Evolutionary conservation across 441 rosid genomes (phyloP), one percentile per base, ranked within the genome.

Genomic region (Aleurites moluccanus): DNA sequence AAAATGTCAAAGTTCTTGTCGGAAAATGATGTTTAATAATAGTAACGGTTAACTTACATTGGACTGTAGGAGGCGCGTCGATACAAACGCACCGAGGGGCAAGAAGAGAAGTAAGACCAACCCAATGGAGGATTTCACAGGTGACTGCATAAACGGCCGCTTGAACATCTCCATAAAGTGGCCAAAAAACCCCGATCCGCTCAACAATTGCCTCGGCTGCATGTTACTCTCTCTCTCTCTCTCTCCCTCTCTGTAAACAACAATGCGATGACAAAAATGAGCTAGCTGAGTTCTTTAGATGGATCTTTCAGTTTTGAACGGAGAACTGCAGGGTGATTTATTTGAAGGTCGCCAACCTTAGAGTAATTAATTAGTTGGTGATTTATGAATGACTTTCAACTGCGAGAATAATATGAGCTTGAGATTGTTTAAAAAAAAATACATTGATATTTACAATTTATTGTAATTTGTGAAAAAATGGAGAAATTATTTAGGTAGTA

Each of bases 41-140:
- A 30, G 6, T 10, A 44, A 23, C 10, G 14, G 63, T 2, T 13
- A 3, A 55, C 64, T 77, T 70, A 86, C 90, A 28, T 73, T 67
- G 60, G 79, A 69, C 69, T 80, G 77, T 28, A 79, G 80, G 79
- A 79, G 40, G 77, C 78, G 88, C 73, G 88, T 80, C 81, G 79
- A 52, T 63, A 80, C 45, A 52, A 85, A 82, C 73, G 86, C 84
- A 80, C 88, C 85, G 86, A 79, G 65, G 69, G 87, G 53, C 59
- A 87, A 77, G 80, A 85, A 44, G 57, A 81, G 1, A 75, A 82
- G 2, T 76, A 81, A 33, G 75, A 77, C 61, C 69, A 82, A 33
- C 52, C 72, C 28, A 21, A 67, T 25, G 35, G 77, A 78, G n/a
- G 79, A 69, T 77, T 80, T 78, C 0, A 82, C 80, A 0, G 85